These are phyloP conservation scores for Triticum dicoccoides DNA, from an alignment of 176 grass and related monocot genomes.

Conservation along the genomic window DNA sequence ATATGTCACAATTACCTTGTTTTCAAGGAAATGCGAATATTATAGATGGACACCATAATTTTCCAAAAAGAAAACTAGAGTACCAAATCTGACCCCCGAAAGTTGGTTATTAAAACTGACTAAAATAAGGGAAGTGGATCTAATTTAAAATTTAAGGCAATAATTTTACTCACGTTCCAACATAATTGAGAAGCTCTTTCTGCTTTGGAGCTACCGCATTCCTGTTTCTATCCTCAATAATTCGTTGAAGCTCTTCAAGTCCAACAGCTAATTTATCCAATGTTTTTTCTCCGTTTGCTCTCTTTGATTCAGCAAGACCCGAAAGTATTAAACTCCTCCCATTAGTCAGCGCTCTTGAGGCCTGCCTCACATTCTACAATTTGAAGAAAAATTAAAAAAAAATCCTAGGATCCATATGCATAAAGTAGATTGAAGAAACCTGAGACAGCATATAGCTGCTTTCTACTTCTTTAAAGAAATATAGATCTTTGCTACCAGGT, in stretches of 20 bases:
- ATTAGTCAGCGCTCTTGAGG: slow-evolving; percentile 74
- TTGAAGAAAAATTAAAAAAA: slow-evolving; percentile 7
- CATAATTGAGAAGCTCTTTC: slow-evolving; percentile 94
- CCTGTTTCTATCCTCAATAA: slow-evolving; percentile 81
- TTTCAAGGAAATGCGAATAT: background rate
- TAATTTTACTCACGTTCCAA: slow-evolving; percentile 71
- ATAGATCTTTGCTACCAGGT: background rate
- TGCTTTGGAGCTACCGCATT: slow-evolving; percentile 91
- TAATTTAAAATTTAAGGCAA: slow-evolving; percentile 11
- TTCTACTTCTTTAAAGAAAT: slow-evolving; percentile 13
- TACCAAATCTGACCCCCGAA: background rate
- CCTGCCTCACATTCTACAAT: slow-evolving; percentile 86
- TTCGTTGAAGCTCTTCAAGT: slow-evolving; percentile 76
- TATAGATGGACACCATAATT: background rate
- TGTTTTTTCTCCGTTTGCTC: slow-evolving; percentile 75
- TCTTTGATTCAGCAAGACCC: slow-evolving; percentile 89
- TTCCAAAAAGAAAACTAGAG: slow-evolving; percentile 10
- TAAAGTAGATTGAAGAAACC: slow-evolving; percentile 14
- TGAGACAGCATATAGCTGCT: background rate
- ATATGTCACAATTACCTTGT: background rate
- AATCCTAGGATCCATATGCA: slow-evolving; percentile 2
- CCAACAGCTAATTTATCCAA: slow-evolving; percentile 79
- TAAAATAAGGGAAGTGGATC: slow-evolving; percentile 1
- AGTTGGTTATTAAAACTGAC: slow-evolving; percentile 3
- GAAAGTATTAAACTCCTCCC: slow-evolving; percentile 69